Conservation (phyloP, 2,329 filamentous ascomycete species). For the Dactylella cylindrospora region DNA sequence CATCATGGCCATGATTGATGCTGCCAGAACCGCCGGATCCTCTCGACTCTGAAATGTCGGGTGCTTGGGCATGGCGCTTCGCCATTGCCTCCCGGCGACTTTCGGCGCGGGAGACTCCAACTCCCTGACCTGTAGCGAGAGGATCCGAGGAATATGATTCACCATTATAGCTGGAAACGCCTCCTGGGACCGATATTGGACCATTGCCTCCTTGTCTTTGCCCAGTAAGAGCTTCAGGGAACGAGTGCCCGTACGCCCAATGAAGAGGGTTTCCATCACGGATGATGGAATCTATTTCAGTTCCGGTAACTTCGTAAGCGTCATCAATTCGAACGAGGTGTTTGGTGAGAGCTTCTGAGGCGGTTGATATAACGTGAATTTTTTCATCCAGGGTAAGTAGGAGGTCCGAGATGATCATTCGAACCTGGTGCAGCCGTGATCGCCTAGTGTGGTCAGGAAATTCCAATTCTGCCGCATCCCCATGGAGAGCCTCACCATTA, state of each 20-base stretch:
- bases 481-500: conserved; percentile 1
- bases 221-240: conserved; percentile 4
- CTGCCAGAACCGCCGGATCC: not conserved
- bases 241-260: conserved; percentile 76
- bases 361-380: conserved; percentile 91
- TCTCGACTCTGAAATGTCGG: conserved; percentile 19
- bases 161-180: too few relatives aligned
- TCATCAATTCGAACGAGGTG: conserved; percentile 82
- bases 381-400: conserved; percentile 93
- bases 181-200: not conserved
- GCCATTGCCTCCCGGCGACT: conserved; percentile 18
- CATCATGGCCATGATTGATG: conserved; percentile 1
- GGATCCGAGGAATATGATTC: too few relatives aligned
- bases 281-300: conserved; percentile 90
- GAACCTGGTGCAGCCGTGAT: conserved; percentile 47
- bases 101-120: conserved; percentile 5
- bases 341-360: conserved; percentile 82
- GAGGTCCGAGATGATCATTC: conserved; percentile 54
- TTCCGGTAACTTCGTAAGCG: conserved; percentile 80
- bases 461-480: conserved; percentile 7
- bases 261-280: conserved; percentile 88
- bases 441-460: conserved; percentile 44
- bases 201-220: conserved; percentile 10
- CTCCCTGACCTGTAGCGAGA: not conserved
- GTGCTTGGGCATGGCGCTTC: conserved; percentile 21